Conservation (phyloP, 208 protist species). For the Acanthamoeba triangularis region DNA sequence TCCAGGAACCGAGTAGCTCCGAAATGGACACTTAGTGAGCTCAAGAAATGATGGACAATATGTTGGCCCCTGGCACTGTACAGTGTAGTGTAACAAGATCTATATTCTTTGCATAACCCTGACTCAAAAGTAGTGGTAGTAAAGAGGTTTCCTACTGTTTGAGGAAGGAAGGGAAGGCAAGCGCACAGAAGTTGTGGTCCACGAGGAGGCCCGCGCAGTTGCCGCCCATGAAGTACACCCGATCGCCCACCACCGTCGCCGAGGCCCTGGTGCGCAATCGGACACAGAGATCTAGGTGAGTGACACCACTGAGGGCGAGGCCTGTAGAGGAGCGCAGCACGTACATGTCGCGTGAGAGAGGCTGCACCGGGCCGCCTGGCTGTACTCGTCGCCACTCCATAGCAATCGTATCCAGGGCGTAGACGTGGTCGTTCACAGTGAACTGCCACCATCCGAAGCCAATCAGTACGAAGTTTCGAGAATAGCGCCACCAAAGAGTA, state of each 20-base stretch:
- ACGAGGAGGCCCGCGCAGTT: slow-evolving; percentile 48
- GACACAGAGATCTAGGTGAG: neutral
- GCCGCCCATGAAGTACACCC: slow-evolving; percentile 23
- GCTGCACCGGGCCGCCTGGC: neutral
- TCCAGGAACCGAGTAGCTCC: too few relatives aligned
- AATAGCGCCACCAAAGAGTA: neutral
- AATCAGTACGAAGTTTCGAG: too few relatives aligned
- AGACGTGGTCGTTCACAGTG: slow-evolving; percentile 35
- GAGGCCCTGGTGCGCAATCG: neutral
- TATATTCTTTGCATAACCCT: too few relatives aligned
- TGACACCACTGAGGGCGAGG: too few relatives aligned
- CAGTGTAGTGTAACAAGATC: too few relatives aligned
- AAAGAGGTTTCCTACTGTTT: neutral
- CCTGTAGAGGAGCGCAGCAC: too few relatives aligned
- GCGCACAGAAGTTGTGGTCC: slow-evolving; percentile 50
- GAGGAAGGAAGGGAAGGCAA: neutral
- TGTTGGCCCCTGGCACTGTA: too few relatives aligned
- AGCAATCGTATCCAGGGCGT: slow-evolving; percentile 16
- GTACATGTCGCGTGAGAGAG: slow-evolving; percentile 55
- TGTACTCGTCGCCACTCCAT: slow-evolving; percentile 38
- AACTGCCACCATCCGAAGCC: too few relatives aligned
- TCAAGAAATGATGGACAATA: too few relatives aligned
- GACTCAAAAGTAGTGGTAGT: neutral
- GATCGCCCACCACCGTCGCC: slow-evolving; percentile 4
- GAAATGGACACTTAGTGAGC: too few relatives aligned